A percentile compares a stretch with the other conserved stretches of the same genome.
Evolutionary conservation across 225 moss, liverwort and hornwort species (phyloP).

Genomic region (Sphagnum tenellum): DNA sequence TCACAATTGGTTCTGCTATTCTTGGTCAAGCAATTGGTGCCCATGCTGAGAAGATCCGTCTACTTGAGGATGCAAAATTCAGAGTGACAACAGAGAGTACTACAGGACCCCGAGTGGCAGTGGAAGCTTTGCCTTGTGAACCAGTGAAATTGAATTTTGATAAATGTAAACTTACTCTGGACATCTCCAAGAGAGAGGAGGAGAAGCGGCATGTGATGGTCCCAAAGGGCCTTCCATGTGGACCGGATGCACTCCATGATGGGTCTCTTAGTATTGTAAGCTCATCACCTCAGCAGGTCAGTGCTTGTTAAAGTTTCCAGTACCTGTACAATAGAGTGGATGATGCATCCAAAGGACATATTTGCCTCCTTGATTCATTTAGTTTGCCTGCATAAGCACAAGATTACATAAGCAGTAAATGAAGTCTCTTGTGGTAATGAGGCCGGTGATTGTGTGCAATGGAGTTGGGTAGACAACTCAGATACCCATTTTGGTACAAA

Average conservation of each 20-base stretch:
- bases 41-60: slow-evolving; percentile 76
- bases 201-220: slow-evolving; percentile 3
- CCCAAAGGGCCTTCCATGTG: slow-evolving; percentile 16
- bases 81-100: not conserved
- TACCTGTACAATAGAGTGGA: no score
- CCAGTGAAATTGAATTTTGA: not conserved
- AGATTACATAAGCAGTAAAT: no score
- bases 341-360: no score
- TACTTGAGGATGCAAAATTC: slow-evolving; percentile 13
- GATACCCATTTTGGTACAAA: no score
- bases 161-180: slow-evolving; percentile 4
- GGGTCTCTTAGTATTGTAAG: slow-evolving; percentile 17
- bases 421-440: no score
- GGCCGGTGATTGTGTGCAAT: no score
- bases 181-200: slow-evolving; percentile 1
- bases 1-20: slow-evolving; percentile 87
- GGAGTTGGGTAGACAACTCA: no score
- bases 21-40: slow-evolving; percentile 91
- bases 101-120: not conserved
- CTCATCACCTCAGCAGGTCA: slow-evolving; percentile 15
- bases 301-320: slow-evolving; percentile 19
- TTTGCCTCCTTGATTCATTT: no score
- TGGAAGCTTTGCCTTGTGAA: not conserved
- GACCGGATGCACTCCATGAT: slow-evolving; percentile 13
- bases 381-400: no score